A percentile compares a stretch with the other conserved stretches of the same genome.
phyloP scores from a whole-genome alignment of 1,284 basidiomycete species.

The Ustanciosporium gigantosporum region DNA sequence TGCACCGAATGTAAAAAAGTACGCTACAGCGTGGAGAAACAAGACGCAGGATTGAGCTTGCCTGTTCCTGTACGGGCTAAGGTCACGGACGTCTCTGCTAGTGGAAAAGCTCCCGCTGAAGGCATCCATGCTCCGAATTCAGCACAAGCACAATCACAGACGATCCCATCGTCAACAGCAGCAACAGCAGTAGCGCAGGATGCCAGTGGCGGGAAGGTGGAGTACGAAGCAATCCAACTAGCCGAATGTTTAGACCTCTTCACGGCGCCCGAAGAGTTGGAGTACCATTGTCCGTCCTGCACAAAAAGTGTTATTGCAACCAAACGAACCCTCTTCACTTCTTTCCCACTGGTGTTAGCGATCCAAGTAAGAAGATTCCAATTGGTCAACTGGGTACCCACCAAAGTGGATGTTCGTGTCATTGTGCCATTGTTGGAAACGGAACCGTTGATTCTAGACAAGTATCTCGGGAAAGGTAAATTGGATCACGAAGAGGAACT shows the following conservation, averaged over 20 bases:
- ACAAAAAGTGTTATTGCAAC: conserved; percentile 70
- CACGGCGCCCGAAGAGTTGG: conserved; percentile 73
- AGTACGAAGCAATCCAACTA: conserved; percentile 75
- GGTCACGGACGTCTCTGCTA: not conserved
- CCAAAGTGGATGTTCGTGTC: conserved; percentile 89
- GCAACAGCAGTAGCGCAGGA: too few relatives aligned
- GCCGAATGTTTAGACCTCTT: conserved; percentile 72
- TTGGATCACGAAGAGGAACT: conserved; percentile 76
- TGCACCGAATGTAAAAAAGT: conserved; percentile 83
- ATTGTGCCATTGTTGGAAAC: conserved; percentile 71
- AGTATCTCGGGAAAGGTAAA: conserved; percentile 74
- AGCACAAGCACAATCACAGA: too few relatives aligned
- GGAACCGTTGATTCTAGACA: conserved; percentile 68
- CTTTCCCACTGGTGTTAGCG: conserved; percentile 85
- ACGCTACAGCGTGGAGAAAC: conserved; percentile 79
- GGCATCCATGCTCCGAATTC: conserved; percentile 18
- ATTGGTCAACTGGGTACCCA: conserved; percentile 93
- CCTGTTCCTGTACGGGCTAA: conserved; percentile 68
- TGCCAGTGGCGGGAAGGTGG: conserved; percentile 14
- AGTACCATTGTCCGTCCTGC: conserved; percentile 71
- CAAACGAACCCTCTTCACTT: conserved; percentile 75
- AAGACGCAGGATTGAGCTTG: conserved; percentile 75
- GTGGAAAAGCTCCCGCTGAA: conserved; percentile 63
- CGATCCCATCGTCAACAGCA: too few relatives aligned
- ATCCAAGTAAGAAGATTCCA: conserved; percentile 94